Percentiles rank a stretch among this genome's conserved stretches.
Conservation (phyloP, 352 stramenopile species). For the Phytophthora macrochlamydospora region DNA sequence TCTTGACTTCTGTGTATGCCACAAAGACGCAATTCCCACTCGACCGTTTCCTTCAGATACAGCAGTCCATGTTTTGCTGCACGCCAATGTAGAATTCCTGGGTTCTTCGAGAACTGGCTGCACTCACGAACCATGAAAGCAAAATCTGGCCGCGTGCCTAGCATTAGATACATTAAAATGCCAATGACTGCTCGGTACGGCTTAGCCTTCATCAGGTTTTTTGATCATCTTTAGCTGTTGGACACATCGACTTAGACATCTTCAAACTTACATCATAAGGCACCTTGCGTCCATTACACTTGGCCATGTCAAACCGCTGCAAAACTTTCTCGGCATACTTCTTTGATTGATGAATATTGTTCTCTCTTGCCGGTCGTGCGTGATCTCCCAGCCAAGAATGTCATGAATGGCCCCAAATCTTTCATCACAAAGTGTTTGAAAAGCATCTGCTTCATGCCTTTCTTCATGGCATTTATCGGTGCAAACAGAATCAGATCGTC, state of each 20-base stretch:
- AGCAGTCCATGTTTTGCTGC: constrained; percentile 10
- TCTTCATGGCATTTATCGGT: constrained; percentile 11
- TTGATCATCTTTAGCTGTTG: constrained; percentile 9
- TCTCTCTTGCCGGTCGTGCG: background rate
- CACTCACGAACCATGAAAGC: constrained; percentile 14
- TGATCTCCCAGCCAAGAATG: constrained; percentile 32
- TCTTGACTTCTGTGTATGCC: background rate
- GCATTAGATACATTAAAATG: constrained; percentile 24
- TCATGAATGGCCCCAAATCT: constrained; percentile 21
- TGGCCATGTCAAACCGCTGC: constrained; percentile 15
- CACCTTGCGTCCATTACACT: constrained; percentile 18
- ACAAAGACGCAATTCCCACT: constrained; percentile 10
- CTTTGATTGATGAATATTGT: constrained; percentile 18
- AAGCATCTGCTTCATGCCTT: constrained; percentile 18
- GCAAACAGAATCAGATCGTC: constrained; percentile 33
- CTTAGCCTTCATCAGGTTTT: constrained; percentile 2
- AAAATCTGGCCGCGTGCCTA: constrained; percentile 19
- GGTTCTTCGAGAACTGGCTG: constrained; percentile 25
- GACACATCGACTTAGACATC: constrained; percentile 21
- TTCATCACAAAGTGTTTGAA: constrained; percentile 21
- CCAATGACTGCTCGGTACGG: constrained; percentile 9
- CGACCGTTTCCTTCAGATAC: constrained; percentile 12
- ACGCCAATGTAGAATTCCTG: constrained; percentile 16
- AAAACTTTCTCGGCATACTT: constrained; percentile 22
- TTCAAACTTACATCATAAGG: constrained; percentile 13